Base-by-base conservation (phyloP, 257 asterid species). In the Penstemon davidsonii region DNA sequence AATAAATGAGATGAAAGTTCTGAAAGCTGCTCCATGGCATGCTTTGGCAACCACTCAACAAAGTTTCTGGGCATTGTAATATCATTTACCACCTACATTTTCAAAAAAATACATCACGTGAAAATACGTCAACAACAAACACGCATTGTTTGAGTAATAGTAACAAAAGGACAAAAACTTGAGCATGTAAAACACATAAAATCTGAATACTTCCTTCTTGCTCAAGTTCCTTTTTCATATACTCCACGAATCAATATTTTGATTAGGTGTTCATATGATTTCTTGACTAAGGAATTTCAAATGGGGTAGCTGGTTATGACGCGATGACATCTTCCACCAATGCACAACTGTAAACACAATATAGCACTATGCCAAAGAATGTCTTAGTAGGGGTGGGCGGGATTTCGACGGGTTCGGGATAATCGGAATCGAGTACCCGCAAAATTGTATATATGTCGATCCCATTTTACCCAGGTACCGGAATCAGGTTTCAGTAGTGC, bases 11-110 rank as follows among this genome's bases (percentile, higher is more conserved):
- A 72, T 19, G 93, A 82, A 77, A 92, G 86, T 73, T 90, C 97
- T 56, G 95, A 78, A 75, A 92, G 95, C 81, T 86, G 97, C 86
- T 88, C 98, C 79, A 86, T 70, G 33, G 93, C 95, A 81, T 76
- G 79, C 67, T 75, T 82, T 74, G 82, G 90, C 85, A 92, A 76
- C 96, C 96, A 92, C 80, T 90, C 87, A 49, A 74, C 70, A 46
- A 75, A 80, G 64, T 83, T 76, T 79, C 89, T 82, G 13, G 84
- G 78, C 42, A 85, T 70, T 71, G 84, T 78, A 6, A 89, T 60
- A 58, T 73, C 77, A 70, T 67, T 76, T 44, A 84, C 83, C 36
- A 83, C 96, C 98, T 92, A 74, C 46, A 68, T 61, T 51, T 42
- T 53, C 45, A 11, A 56, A 36, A 57, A 46, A 62, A 59, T 25